Base-by-base conservation (phyloP, 2,329 filamentous ascomycete species). In the Fusarium xyrophilum region DNA sequence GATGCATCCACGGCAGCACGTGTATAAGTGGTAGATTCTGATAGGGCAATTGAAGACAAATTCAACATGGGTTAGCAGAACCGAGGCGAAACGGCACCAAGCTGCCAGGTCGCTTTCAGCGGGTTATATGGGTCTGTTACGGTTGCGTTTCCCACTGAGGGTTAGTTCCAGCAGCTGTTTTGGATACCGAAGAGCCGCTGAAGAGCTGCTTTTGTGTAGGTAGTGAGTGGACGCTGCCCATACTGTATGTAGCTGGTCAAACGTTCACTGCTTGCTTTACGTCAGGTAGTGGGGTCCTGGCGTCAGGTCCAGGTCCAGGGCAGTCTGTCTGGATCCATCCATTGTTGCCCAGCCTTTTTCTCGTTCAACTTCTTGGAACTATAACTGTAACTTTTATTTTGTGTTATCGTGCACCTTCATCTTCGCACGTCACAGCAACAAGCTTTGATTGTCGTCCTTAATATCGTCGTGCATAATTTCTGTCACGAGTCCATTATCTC, bases 41-140 rank as follows among this genome's bases (percentile, higher is more conserved):
- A 69, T 69, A 69, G 67, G 67, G n/a, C 63, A 69, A 70, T 68
- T 64, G 25, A 30, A 44, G 42, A 38, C 35, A 25, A 27, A 25
- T 25, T n/a, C 25, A 50, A 21, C 21, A 60, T 39, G 44, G 25
- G 35, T 33, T 44, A 56, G 2, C 30, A 47, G n/a, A 55, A 33
- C 32, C 54, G 48, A 64, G 43, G 52, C 42, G 64, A 21, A 27
- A 56, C 51, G 46, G 39, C 17, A 58, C 23, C 23, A 38, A 54
- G 35, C 15, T 48, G 50, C 13, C 39, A 42, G 33, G 40, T 44
- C 14, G 40, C 30, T 42, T 30, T 36, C 32, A 66, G 35, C 51
- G 59, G 60, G 33, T 28, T 56, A 60, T 56, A 60, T 63, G 60
- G 60, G 19, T 57, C 21, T 50, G 23, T 15, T 30, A 46, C 17